These are phyloP conservation scores for Sporothrix phasma DNA, from an alignment of 2,329 filamentous ascomycete species.

Conservation along the genomic window DNA sequence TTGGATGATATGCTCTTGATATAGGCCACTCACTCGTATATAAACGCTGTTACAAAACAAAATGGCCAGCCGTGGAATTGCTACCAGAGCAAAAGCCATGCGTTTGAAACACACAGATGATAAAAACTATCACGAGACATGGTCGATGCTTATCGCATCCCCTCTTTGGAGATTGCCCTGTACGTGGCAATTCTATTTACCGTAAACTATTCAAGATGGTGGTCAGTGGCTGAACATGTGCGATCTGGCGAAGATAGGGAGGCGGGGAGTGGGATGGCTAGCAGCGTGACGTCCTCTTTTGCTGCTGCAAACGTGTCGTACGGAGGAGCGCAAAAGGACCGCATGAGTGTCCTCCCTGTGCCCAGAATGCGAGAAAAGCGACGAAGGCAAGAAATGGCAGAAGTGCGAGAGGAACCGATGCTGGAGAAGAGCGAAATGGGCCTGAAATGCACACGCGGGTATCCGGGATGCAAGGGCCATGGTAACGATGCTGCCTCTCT, in stretches of 20 bases:
- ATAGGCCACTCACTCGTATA: background rate
- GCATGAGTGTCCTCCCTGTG: background rate
- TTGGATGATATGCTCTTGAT: background rate
- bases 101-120: background rate
- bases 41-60: background rate
- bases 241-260: background rate
- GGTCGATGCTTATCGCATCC: background rate
- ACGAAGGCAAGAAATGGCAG: background rate
- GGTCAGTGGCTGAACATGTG: constrained; percentile 13
- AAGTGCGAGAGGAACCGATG: background rate
- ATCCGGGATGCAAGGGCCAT: background rate
- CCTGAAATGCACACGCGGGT: background rate
- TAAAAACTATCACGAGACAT: background rate
- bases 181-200: background rate
- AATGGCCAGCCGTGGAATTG: background rate
- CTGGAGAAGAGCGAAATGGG: background rate
- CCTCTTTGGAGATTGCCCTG: background rate
- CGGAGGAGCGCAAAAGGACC: background rate
- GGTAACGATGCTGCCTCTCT: background rate
- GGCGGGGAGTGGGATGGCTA: too few species aligned
- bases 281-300: background rate
- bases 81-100: background rate
- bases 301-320: background rate
- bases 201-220: constrained; percentile 7
- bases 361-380: background rate